Conservation (phyloP, 495 filamentous ascomycete genomes). For the Diplogelasinospora grovesii region DNA sequence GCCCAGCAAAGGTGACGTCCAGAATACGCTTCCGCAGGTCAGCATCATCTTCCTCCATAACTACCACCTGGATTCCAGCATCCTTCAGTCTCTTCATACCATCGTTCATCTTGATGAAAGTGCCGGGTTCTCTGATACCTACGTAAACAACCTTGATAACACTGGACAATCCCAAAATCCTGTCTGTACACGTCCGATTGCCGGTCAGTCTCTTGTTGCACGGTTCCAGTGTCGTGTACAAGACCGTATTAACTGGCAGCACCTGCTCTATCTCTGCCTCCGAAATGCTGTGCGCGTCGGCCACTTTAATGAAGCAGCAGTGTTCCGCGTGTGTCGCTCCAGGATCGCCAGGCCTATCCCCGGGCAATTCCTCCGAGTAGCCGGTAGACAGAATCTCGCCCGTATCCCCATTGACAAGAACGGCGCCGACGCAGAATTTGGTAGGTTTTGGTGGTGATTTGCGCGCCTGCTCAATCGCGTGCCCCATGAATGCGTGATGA, state of each 20-base stretch:
- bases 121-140: constrained; percentile 70
- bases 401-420: constrained; percentile 52
- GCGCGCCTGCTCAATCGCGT: constrained; percentile 59
- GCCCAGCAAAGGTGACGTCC: constrained; percentile 54
- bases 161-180: constrained; percentile 51
- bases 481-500: constrained; percentile 56
- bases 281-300: constrained; percentile 30
- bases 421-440: constrained; percentile 78
- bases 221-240: constrained; percentile 87
- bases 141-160: constrained; percentile 65
- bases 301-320: constrained; percentile 44
- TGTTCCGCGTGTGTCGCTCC: constrained; percentile 40
- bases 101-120: constrained; percentile 64
- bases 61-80: constrained; percentile 57
- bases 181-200: constrained; percentile 62
- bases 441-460: constrained; percentile 64
- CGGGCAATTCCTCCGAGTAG: constrained; percentile 61
- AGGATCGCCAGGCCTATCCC: constrained; percentile 28
- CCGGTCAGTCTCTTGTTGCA: constrained; percentile 68
- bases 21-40: constrained; percentile 54
- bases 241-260: constrained; percentile 38
- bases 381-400: constrained; percentile 63
- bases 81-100: constrained; percentile 53
- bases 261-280: constrained; percentile 34
- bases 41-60: constrained; percentile 44